These are phyloP conservation scores for Elsinoe fawcettii DNA, from an alignment of 2,329 filamentous ascomycete genomes.

Conservation along the genomic window DNA sequence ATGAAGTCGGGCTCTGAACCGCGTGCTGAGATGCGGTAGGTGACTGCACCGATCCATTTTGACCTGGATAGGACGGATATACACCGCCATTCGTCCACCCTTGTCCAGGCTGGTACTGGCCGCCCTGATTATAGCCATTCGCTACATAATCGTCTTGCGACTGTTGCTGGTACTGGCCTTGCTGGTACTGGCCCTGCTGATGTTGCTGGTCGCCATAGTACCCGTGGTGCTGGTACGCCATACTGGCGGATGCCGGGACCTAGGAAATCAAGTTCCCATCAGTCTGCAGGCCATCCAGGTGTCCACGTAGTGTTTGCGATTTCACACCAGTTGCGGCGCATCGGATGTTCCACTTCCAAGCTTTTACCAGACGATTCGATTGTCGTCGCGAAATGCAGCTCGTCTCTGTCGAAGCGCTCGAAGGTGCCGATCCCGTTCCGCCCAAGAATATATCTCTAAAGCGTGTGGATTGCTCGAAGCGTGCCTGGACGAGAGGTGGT, in stretches of 20 bases:
- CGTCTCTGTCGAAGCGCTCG: not conserved
- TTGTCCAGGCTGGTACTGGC: conserved; percentile 5
- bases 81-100: not conserved
- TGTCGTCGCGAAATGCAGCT: not conserved
- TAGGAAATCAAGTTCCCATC: not conserved
- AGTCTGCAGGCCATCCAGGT: not conserved
- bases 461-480: not conserved
- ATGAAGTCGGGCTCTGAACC: conserved; percentile 12
- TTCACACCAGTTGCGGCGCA: not conserved
- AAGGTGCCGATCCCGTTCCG: not conserved
- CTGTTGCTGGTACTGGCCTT: conserved; percentile 27
- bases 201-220: conserved; percentile 38
- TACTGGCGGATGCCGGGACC: conserved; percentile 26
- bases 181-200: conserved; percentile 30
- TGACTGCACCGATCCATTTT: conserved; percentile 21
- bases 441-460: not conserved
- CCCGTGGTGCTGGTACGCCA: conserved; percentile 51
- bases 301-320: not conserved
- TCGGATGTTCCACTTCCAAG: not conserved
- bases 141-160: conserved; percentile 20
- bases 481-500: not conserved
- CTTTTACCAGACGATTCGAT: not conserved
- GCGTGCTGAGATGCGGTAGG: conserved; percentile 15
- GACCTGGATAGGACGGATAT: not conserved
- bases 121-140: conserved; percentile 11